These are phyloP conservation scores for Hypoxylon lienhwacheense DNA, from an alignment of 495 filamentous ascomycete genomes.

Conservation along the genomic window DNA sequence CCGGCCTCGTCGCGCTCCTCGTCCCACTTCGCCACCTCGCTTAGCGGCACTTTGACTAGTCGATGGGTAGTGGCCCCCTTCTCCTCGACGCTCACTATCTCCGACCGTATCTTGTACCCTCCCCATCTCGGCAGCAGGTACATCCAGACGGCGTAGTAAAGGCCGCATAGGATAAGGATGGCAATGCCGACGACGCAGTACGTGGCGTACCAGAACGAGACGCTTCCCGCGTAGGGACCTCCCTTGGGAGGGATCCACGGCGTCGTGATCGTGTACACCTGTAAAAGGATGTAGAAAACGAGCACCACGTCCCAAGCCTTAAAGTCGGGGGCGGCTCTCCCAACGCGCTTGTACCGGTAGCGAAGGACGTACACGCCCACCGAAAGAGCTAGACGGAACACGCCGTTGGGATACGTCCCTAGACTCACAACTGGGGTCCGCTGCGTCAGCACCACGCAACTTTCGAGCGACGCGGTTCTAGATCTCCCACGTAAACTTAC, in stretches of 20 bases:
- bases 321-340: conserved; percentile 51
- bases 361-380: conserved; percentile 59
- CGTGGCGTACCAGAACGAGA: conserved; percentile 70
- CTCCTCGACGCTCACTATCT: conserved; percentile 52
- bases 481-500: conserved; percentile 21
- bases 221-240: conserved; percentile 59
- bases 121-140: conserved; percentile 52
- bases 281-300: conserved; percentile 57
- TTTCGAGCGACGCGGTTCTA: neutral
- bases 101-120: conserved; percentile 58
- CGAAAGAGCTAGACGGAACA: conserved; percentile 58
- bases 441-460: conserved; percentile 23
- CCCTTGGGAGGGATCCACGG: conserved; percentile 67
- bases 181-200: conserved; percentile 60
- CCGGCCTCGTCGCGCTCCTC: conserved; percentile 59
- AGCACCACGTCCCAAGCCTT: conserved; percentile 57
- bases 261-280: conserved; percentile 60
- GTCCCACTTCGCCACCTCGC: conserved; percentile 56
- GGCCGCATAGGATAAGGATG: conserved; percentile 51
- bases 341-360: conserved; percentile 50
- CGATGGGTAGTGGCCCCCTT: conserved; percentile 53
- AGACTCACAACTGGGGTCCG: conserved; percentile 59
- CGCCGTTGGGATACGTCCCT: conserved; percentile 51
- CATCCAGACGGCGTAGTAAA: conserved; percentile 63
- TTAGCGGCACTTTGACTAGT: conserved; percentile 57